These are phyloP conservation scores for Salix brachista DNA, from an alignment of 345 rosid genomes.

Conservation along the genomic window DNA sequence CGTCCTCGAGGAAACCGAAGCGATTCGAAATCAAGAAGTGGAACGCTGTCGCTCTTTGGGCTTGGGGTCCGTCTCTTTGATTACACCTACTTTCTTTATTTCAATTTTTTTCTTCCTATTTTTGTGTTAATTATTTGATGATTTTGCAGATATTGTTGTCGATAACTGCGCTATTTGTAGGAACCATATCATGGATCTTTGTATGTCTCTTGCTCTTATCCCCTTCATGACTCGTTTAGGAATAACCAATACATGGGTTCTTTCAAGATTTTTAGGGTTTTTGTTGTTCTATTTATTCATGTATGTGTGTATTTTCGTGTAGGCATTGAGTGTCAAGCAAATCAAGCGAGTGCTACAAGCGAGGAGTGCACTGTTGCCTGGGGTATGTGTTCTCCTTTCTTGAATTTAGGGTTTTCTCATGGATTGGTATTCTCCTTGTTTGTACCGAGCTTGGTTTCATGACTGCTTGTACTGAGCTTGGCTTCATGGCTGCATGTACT, in stretches of 20 bases:
- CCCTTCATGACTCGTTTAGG: too few relatives aligned
- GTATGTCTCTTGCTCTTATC: constrained; percentile 34
- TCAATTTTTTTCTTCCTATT: not conserved
- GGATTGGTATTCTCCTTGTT: not conserved
- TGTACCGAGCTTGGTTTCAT: not conserved
- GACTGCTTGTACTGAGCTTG: not conserved
- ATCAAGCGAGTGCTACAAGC: constrained; percentile 88
- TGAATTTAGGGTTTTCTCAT: not conserved
- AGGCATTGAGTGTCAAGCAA: constrained; percentile 97
- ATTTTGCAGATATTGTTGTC: constrained; percentile 72
- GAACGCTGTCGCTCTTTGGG: constrained; percentile 95
- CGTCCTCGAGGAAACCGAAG: constrained; percentile 69
- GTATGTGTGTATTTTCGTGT: not conserved
- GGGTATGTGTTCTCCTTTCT: constrained; percentile 46
- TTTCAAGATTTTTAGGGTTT: not conserved
- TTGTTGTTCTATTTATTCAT: not conserved
- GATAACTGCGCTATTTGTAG: constrained; percentile 98
- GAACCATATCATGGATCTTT: constrained; percentile 94
- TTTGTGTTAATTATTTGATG: not conserved
- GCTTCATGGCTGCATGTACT: too few relatives aligned
- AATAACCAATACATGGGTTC: not conserved
- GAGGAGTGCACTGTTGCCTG: constrained; percentile 99
- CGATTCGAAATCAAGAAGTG: constrained; percentile 89
- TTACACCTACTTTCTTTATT: not conserved
- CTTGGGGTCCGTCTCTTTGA: constrained; percentile 58